Conservation (phyloP, 257 asterid genomes). For the Verbena officinalis region DNA sequence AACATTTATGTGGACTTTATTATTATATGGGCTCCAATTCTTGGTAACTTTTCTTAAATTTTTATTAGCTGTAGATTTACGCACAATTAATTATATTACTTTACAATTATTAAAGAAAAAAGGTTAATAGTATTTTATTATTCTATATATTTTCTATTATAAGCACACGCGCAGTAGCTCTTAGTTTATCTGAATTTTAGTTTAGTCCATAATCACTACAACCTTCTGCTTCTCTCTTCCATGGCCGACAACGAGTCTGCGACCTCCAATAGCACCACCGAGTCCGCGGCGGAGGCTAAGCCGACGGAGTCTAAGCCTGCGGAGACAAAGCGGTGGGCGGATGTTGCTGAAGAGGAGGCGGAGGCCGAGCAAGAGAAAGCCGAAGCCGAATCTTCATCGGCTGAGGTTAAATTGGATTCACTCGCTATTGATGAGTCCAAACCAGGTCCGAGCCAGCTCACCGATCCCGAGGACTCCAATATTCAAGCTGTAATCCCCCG, state of each 20-base stretch:
- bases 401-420: slow-evolving; percentile 26
- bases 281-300: slow-evolving; percentile 10
- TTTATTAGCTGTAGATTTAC: slow-evolving; percentile 4
- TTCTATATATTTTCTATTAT: too few species aligned
- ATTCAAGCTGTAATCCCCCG: slow-evolving; percentile 54
- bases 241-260: slow-evolving; percentile 41
- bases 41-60: not conserved
- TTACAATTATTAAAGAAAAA: too few species aligned
- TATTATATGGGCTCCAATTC: not conserved
- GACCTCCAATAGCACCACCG: slow-evolving; percentile 21
- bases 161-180: not conserved
- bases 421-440: slow-evolving; percentile 45
- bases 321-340: slow-evolving; percentile 62
- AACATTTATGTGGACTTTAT: too few species aligned
- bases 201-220: not conserved
- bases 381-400: slow-evolving; percentile 25
- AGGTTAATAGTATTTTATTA: too few species aligned
- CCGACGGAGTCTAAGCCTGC: slow-evolving; percentile 22
- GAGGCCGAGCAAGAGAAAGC: slow-evolving; percentile 21
- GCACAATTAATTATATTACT: slow-evolving; percentile 8
- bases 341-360: slow-evolving; percentile 44
- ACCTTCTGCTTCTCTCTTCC: slow-evolving; percentile 7
- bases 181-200: not conserved
- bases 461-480: slow-evolving; percentile 57
- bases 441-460: slow-evolving; percentile 28